Conservation (phyloP, 495 filamentous ascomycete genomes). For the Copromyces sp. region DNA sequence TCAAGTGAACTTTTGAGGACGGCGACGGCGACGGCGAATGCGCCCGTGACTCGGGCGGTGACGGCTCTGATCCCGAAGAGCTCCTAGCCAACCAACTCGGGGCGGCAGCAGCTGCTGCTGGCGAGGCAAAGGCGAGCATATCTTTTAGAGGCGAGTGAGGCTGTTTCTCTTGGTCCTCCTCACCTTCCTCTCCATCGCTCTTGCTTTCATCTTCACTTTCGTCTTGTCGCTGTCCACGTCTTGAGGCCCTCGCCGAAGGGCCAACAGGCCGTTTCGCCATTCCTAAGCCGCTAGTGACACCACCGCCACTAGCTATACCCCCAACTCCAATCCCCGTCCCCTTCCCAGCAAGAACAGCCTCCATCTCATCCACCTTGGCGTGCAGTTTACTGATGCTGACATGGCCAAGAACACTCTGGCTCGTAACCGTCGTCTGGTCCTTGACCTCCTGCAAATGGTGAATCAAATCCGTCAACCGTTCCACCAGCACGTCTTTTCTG, state of each 20-base stretch:
- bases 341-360: constrained; percentile 17
- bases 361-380: constrained; percentile 38
- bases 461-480: constrained; percentile 39
- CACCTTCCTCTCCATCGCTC: neutral
- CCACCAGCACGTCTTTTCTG: constrained; percentile 38
- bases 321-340: neutral
- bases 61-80: neutral
- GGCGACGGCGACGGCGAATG: neutral
- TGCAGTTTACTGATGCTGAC: constrained; percentile 25
- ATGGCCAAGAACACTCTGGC: neutral
- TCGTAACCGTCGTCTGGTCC: neutral
- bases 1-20: neutral
- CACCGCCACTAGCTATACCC: neutral
- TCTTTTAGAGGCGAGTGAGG: neutral
- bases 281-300: neutral
- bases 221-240: neutral
- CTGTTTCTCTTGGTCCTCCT: neutral
- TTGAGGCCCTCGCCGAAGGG: neutral
- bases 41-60: constrained; percentile 1
- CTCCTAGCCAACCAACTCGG: neutral
- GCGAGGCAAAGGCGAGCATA: neutral
- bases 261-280: neutral
- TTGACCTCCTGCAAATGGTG: constrained; percentile 18
- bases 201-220: neutral
- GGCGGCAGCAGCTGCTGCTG: neutral